Evolutionary conservation across 257 asterid species (phyloP).

Genomic region (Nicotiana benthamiana): DNA sequence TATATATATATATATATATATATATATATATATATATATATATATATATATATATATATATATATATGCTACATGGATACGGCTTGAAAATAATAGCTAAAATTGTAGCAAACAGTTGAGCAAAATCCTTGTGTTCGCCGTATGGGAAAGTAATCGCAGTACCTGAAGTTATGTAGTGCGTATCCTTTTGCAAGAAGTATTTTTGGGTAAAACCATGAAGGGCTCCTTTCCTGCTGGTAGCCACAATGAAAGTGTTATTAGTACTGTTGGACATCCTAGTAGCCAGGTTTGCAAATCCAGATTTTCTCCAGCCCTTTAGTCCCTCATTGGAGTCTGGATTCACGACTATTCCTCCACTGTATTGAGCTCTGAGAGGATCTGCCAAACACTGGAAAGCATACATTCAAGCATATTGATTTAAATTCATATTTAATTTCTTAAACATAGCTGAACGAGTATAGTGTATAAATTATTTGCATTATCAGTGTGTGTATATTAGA

Average conservation of each 20-base stretch:
- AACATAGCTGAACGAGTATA: neutral
- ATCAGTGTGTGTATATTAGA: too few relatives aligned
- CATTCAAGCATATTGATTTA: neutral
- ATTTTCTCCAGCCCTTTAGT: conserved; percentile 20
- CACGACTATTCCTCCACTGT: conserved; percentile 28
- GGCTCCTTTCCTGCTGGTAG: neutral
- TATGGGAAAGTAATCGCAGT: too few relatives aligned
- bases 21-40: too few relatives aligned
- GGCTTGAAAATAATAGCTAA: too few relatives aligned
- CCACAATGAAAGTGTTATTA: conserved; percentile 16
- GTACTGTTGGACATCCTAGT: neutral
- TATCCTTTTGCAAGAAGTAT: neutral
- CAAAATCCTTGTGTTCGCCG: too few relatives aligned
- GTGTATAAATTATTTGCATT: too few relatives aligned
- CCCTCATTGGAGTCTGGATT: conserved; percentile 25
- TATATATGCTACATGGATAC: too few relatives aligned
- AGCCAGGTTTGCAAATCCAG: conserved; percentile 9
- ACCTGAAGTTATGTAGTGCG: too few relatives aligned
- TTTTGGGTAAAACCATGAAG: conserved; percentile 7
- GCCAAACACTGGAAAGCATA: conserved; percentile 23
- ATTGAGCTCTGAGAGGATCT: conserved; percentile 28
- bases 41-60: too few relatives aligned
- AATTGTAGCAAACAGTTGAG: too few relatives aligned
- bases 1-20: too few relatives aligned
- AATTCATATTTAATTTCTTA: neutral